Base-by-base conservation (phyloP, 2,329 filamentous ascomycete species). In the Curvularia hawaiiensis region DNA sequence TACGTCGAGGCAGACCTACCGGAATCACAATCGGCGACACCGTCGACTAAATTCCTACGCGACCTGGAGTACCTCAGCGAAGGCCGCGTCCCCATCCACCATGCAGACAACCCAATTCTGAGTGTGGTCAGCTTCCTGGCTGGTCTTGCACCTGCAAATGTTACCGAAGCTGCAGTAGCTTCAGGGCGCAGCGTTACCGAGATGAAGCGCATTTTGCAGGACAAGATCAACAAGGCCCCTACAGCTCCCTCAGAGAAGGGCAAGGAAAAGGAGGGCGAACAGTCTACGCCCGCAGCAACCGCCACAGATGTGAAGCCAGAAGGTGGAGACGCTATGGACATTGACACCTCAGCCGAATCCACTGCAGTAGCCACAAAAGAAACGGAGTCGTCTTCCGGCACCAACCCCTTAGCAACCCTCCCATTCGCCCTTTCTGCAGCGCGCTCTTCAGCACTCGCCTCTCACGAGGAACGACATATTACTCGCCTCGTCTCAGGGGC, bases 401-500 rank as follows among this genome's bases (percentile, higher is more conserved):
- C 56, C 43, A 76, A 78, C 60, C 72, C 77, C 1, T 76, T 92
- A 50, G 87, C 92, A 7, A 93, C 88, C 30, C 88, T 97, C 55
- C 92, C 93, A 2, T 84, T 99, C 49, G 92, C 91, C 18, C 86
- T 93, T 9, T 90, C 94, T 61, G 93, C 93, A 12, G 92, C 91
- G 2, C 90, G 95, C 59, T 87, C 93, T 1, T 90, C 90, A 8
- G 95, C 90, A 3, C 87, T 99, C 33, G 93, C 94, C 28, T 97
- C 94, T 3, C 92, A 98, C 68, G 94, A 98, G 77, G 95, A 99
- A 77, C 90, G 96, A 56, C 92, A 97, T 78, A 95, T 98, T 86
- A 96, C 93, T 20, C 90, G 92, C 16, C 86, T 98, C 46, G 91
- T 99, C 10, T 94, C 92, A 2, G 90, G 92, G 6, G 92, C 92